Percentiles rank a stretch among this genome's conserved stretches.
These are phyloP conservation scores for Erodium trifolium DNA, from an alignment of 441 rosid genomes.

Conservation along the genomic window DNA sequence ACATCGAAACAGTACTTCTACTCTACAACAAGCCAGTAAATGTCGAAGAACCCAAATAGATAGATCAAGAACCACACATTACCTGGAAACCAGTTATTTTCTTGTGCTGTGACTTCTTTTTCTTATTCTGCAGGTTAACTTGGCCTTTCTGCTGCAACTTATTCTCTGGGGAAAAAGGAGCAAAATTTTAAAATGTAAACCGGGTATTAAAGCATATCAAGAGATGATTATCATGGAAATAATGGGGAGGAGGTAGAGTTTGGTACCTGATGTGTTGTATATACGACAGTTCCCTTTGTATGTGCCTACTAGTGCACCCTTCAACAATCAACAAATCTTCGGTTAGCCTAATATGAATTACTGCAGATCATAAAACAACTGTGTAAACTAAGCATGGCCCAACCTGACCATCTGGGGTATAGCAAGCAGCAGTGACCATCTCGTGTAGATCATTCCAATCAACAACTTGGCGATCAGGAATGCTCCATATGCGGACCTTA, in stretches of 20 bases:
- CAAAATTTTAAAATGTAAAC: background rate
- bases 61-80: conserved; percentile 2
- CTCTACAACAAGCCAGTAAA: too few relatives aligned
- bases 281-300: conserved; percentile 85
- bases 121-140: conserved; percentile 80
- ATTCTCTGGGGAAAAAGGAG: conserved; percentile 44
- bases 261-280: conserved; percentile 63
- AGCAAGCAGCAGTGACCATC: conserved; percentile 98
- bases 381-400: conserved; percentile 14
- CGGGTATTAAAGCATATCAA: too few relatives aligned
- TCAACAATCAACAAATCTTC: conserved; percentile 30
- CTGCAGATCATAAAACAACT: conserved; percentile 8
- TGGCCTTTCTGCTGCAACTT: conserved; percentile 71
- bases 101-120: conserved; percentile 36
- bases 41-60: too few relatives aligned
- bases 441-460: conserved; percentile 97
- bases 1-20: too few relatives aligned
- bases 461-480: conserved; percentile 48
- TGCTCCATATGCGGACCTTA: conserved; percentile 51
- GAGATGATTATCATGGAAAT: too few relatives aligned
- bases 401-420: conserved; percentile 98
- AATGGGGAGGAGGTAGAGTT: background rate
- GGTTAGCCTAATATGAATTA: conserved; percentile 15
- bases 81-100: conserved; percentile 97
- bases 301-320: conserved; percentile 94